A percentile compares a stretch with the other conserved stretches of the same genome.
phyloP scores from a whole-genome alignment of 345 rosid genomes.

The Anastatica hierochuntica region DNA sequence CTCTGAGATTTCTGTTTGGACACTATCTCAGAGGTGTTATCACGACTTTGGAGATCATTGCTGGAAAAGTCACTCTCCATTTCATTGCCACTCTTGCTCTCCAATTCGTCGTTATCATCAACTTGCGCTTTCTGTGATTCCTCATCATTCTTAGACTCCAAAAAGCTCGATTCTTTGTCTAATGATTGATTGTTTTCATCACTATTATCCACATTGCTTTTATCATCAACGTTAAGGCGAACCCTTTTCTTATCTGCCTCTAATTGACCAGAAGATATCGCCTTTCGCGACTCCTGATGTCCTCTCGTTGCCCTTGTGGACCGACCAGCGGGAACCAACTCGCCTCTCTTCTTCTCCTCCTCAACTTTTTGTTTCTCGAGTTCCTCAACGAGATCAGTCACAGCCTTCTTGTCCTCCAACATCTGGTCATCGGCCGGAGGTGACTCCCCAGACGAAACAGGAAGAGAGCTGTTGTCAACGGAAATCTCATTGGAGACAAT shows the following conservation, averaged over 20 bases:
- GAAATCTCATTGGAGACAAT: not conserved
- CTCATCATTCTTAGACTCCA: not conserved
- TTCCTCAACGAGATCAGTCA: slow-evolving; percentile 17
- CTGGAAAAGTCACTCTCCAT: not conserved
- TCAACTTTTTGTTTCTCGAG: slow-evolving; percentile 12
- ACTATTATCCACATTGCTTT: not conserved
- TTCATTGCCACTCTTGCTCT: not conserved
- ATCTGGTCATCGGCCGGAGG: slow-evolving; percentile 4
- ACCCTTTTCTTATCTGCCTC: slow-evolving; percentile 10
- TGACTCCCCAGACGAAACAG: not conserved
- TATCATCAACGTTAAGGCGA: not conserved
- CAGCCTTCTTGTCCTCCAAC: slow-evolving; percentile 11
- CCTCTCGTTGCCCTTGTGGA: slow-evolving; percentile 2
- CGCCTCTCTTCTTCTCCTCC: not conserved
- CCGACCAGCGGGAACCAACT: not conserved
- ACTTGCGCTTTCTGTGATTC: slow-evolving; percentile 4
- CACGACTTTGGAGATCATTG: not conserved
- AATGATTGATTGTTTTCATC: slow-evolving; percentile 7
- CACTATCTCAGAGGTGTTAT: not conserved
- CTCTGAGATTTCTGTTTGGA: not conserved
- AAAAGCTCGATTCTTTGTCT: slow-evolving; percentile 8
- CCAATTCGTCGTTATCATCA: not conserved
- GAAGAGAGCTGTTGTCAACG: slow-evolving; percentile 11
- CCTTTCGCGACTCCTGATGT: slow-evolving; percentile 9
- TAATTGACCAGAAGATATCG: slow-evolving; percentile 9